phyloP scores from a whole-genome alignment of 1,284 basidiomycete species.

The Austroboletus olivaceoglutinosus region DNA sequence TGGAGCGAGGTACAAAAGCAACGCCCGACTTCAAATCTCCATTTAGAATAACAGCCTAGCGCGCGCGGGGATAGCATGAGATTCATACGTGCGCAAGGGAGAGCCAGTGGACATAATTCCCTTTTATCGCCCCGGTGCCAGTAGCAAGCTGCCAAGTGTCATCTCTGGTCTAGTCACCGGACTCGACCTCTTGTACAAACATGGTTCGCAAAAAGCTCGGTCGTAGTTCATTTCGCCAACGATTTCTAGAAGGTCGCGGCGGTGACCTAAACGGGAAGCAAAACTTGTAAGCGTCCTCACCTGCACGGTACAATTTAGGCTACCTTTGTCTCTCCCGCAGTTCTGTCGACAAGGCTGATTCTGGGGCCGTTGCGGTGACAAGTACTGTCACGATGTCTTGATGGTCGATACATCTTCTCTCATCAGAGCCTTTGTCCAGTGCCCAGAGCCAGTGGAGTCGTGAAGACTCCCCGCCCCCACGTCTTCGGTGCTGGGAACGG shows the following conservation, averaged over 20 bases:
- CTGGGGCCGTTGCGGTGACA: no score
- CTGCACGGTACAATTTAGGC: no score
- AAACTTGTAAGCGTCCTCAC: no score
- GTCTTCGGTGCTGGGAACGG: not conserved
- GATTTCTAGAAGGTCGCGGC: not conserved
- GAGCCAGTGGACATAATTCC: not conserved
- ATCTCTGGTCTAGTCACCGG: not conserved
- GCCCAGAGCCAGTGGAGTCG: no score
- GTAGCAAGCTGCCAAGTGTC: not conserved
- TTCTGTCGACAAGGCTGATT: no score
- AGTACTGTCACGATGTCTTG: no score
- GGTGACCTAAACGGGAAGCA: not conserved
- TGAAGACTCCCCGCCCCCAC: no score
- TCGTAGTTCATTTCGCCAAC: not conserved
- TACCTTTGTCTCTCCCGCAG: no score
- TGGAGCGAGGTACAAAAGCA: not conserved
- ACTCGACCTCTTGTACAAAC: no score
- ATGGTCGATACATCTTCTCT: no score
- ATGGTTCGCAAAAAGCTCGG: not conserved
- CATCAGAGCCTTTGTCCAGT: no score
- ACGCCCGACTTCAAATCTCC: conserved; percentile 1
- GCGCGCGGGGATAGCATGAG: not conserved
- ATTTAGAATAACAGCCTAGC: not conserved
- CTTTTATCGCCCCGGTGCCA: not conserved
- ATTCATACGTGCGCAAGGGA: conserved; percentile 1